Conservation (phyloP, 805 yeast genomes). For the Kuraishia floccosa region DNA sequence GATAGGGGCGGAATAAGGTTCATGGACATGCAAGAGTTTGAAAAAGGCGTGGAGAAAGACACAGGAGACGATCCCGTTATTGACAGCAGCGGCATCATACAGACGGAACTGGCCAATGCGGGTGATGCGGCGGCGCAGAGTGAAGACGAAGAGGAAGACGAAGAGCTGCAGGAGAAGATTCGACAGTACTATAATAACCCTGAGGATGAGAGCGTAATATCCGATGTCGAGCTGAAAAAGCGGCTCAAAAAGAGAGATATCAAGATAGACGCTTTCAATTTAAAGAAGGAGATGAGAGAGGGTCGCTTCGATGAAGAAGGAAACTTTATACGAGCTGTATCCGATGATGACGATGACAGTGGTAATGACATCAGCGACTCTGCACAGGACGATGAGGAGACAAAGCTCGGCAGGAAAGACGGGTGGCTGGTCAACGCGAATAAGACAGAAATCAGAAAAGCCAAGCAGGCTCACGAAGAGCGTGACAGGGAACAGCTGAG, state of each 20-base stretch:
- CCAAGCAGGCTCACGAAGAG: constrained; percentile 11
- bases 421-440: constrained; percentile 12
- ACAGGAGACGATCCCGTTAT: constrained; percentile 9
- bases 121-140: constrained; percentile 14
- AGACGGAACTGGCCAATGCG: constrained; percentile 10
- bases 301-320: constrained; percentile 56
- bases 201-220: constrained; percentile 1
- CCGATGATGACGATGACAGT: constrained; percentile 12
- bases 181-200: constrained; percentile 1
- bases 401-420: constrained; percentile 20
- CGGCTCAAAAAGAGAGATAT: constrained; percentile 14
- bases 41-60: constrained; percentile 10
- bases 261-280: constrained; percentile 51
- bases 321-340: constrained; percentile 34
- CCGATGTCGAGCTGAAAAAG: constrained; percentile 4
- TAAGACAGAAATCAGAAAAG: constrained; percentile 12
- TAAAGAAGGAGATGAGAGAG: constrained; percentile 42
- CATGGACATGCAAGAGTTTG: constrained; percentile 25
- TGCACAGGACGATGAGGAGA: constrained; percentile 7
- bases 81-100: constrained; percentile 5
- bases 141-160: constrained; percentile 11
- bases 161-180: too few relatives aligned
- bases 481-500: constrained; percentile 14
- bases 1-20: constrained; percentile 9
- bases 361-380: constrained; percentile 10